Base-by-base conservation (phyloP, 345 rosid genomes). In the Eucalyptus rudis region DNA sequence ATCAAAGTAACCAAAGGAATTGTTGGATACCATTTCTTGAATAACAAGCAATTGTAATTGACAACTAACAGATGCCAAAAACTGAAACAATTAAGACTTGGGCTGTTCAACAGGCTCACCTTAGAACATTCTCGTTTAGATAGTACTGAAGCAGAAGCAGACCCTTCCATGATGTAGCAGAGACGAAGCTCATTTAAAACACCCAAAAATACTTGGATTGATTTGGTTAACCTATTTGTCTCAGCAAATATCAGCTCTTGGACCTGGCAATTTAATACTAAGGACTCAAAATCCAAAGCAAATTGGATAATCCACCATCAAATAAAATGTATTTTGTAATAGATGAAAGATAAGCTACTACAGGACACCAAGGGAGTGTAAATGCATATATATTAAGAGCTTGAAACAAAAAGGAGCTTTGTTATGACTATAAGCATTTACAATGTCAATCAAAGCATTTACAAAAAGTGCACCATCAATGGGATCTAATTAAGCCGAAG, bases 181-280 rank as follows among this genome's bases (percentile, higher is more conserved):
- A 92, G 88, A 47, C 99, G 97, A 91, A 97, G 98, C 91, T 96
- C 98, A 93, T 97, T 96, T 87, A 97, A 96, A 88, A 92, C 94
- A 91, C 92, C 93, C 92, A 97, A 88, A 91, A 97, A 92, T 88
- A 97, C 92, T 95, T 95, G 99, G 90, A 96, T 96, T 84, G 99
- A 97, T 90, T 96, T 97, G 89, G 94, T 94, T 92, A 94, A 91
- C 91, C 91, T 92, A 92, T 97, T 97, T 25, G 96, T 93, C 86
- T 94, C 95, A 13, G 91, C 89, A 90, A 97, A 95, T 93, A 97
- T 93, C 92, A 94, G 94, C 83, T 93, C 90, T 95, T 95, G 93
- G 87, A 95, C 97, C 99, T 97, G 96, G 50, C 85, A 89, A 47
- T 86, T 84, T 85, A 85, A 85, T 85, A 76, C 47, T 20, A 25